Evolutionary conservation across 1,284 basidiomycete genomes (phyloP).

Genomic region (Rhizoctonia solani): DNA sequence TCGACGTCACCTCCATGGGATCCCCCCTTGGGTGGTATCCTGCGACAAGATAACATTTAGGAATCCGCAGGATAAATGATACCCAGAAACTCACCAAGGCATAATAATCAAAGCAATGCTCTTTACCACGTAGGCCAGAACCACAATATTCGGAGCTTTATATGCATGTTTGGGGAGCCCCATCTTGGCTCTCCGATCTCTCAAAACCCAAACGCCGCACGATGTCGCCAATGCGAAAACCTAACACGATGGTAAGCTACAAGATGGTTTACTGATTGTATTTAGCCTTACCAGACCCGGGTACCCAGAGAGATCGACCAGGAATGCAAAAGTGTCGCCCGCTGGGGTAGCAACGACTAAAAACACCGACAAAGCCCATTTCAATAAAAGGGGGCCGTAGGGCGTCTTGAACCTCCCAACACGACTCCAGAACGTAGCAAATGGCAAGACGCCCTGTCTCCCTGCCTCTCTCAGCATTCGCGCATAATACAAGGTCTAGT

Average conservation of each 20-base stretch:
- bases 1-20: slow-evolving; percentile 40
- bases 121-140: slow-evolving; percentile 49
- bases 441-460: slow-evolving; percentile 47
- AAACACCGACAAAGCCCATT: slow-evolving; percentile 55
- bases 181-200: slow-evolving; percentile 45
- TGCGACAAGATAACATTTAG: slow-evolving; percentile 31
- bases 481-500: slow-evolving; percentile 45
- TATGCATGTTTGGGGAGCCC: slow-evolving; percentile 49
- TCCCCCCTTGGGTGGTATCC: slow-evolving; percentile 47
- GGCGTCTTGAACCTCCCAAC: slow-evolving; percentile 45
- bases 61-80: too few relatives aligned
- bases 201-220: slow-evolving; percentile 51
- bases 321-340: slow-evolving; percentile 59
- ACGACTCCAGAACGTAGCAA: slow-evolving; percentile 44
- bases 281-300: slow-evolving; percentile 40
- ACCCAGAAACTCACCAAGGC: slow-evolving; percentile 52
- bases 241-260: slow-evolving; percentile 45
- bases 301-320: slow-evolving; percentile 43
- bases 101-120: slow-evolving; percentile 54
- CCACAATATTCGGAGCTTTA: slow-evolving; percentile 49
- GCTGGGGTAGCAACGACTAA: slow-evolving; percentile 59
- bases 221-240: slow-evolving; percentile 51
- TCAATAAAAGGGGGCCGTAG: slow-evolving; percentile 52
- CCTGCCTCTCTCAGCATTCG: slow-evolving; percentile 48
- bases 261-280: slow-evolving; percentile 37